A percentile compares a stretch with the other conserved stretches of the same genome.
These are phyloP conservation scores for Hypoxylon rickii DNA, from an alignment of 495 filamentous ascomycete genomes.

Conservation along the genomic window DNA sequence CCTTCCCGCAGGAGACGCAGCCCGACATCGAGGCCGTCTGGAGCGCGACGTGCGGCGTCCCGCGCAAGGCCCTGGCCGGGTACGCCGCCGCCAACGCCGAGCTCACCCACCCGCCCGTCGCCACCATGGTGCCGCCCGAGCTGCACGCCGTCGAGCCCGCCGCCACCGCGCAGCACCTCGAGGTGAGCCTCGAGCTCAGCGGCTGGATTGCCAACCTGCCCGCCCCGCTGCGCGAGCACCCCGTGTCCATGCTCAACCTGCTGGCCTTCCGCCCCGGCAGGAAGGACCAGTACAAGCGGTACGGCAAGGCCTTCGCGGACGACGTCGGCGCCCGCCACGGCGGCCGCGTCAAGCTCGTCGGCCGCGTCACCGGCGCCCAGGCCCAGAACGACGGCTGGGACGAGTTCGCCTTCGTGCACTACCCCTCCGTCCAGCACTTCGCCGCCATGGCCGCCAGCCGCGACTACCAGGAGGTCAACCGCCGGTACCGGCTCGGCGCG, in stretches of 20 bases:
- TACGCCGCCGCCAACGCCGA: conserved; percentile 52
- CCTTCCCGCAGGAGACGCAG: conserved; percentile 38
- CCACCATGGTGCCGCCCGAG: conserved; percentile 46
- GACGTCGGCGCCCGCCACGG: conserved; percentile 58
- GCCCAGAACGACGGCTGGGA: conserved; percentile 41
- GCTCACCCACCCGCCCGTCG: conserved; percentile 48
- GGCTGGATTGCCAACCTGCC: conserved; percentile 52
- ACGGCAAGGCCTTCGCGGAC: conserved; percentile 61
- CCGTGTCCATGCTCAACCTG: conserved; percentile 72
- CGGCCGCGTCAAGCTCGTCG: conserved; percentile 66
- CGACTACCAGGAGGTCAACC: conserved; percentile 69
- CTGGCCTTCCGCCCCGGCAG: conserved; percentile 60
- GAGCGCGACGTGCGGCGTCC: conserved; percentile 59
- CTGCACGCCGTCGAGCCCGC: conserved; percentile 44
- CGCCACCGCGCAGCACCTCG: conserved; percentile 55
- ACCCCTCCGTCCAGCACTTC: conserved; percentile 66
- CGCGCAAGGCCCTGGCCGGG: conserved; percentile 52
- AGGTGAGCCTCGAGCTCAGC: conserved; percentile 56
- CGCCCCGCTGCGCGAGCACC: conserved; percentile 38
- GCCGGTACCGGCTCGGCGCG: conserved; percentile 56
- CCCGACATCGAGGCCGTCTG: conserved; percentile 49
- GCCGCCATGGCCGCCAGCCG: conserved; percentile 64
- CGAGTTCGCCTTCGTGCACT: conserved; percentile 67
- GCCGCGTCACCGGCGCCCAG: conserved; percentile 48
- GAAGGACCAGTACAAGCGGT: conserved; percentile 60